Evolutionary conservation across 345 rosid genomes (phyloP).

Genomic region (Bruguiera gymnorhiza): DNA sequence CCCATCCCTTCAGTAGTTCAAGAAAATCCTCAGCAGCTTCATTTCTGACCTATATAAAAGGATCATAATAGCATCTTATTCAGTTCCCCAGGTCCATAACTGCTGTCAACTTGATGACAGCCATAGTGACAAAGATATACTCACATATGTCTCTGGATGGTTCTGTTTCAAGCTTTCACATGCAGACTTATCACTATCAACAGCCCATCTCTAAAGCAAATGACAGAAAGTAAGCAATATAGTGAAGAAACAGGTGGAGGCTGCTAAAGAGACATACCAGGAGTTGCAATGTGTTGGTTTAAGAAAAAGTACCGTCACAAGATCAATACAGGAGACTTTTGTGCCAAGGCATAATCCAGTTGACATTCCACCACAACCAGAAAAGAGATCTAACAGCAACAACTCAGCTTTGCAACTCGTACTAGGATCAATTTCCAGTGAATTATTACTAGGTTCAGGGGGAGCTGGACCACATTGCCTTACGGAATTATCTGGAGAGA

Average conservation of each 20-base stretch:
- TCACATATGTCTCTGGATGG: constrained; percentile 78
- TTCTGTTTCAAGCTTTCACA: constrained; percentile 79
- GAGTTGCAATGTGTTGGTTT: constrained; percentile 18
- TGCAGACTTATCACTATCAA: constrained; percentile 67
- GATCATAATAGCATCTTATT: constrained; percentile 1
- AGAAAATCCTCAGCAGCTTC: constrained; percentile 87
- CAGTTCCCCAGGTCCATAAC: constrained; percentile 3
- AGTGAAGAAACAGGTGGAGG: constrained; percentile 11
- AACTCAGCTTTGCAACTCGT: constrained; percentile 43
- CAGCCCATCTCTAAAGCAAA: constrained; percentile 76
- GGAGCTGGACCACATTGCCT: constrained; percentile 22
- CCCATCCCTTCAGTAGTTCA: constrained; percentile 80
- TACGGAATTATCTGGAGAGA: constrained; percentile 38
- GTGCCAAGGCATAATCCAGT: constrained; percentile 91
- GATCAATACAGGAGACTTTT: constrained; percentile 57
- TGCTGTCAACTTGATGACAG: not conserved
- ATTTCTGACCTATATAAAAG: constrained; percentile 61
- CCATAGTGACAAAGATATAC: constrained; percentile 11
- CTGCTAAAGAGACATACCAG: constrained; percentile 10
- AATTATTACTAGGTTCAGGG: constrained; percentile 18
- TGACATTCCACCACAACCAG: constrained; percentile 99
- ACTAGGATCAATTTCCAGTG: constrained; percentile 25
- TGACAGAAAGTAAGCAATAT: constrained; percentile 17
- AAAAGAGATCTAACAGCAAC: constrained; percentile 69
- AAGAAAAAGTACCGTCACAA: constrained; percentile 64